A percentile compares a stretch with the other conserved stretches of the same genome.
phyloP scores from a whole-genome alignment of 2,329 filamentous ascomycete genomes.

The Chaetothyriales sp. region DNA sequence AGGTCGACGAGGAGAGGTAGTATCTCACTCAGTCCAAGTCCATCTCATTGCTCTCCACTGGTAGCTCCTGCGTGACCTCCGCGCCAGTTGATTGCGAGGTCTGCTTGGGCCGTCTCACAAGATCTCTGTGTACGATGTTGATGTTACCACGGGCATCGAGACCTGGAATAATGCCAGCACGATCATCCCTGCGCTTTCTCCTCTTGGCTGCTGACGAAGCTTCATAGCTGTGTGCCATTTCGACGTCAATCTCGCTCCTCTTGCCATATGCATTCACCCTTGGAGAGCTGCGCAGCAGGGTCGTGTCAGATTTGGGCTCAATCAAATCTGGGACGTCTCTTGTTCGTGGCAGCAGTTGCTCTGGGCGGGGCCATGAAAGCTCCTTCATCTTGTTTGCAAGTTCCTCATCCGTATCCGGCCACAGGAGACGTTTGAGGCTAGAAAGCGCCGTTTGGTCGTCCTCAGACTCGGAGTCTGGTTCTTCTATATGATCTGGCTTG shows the following conservation, averaged over 20 bases:
- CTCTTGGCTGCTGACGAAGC: constrained; percentile 2
- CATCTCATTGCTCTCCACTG: neutral
- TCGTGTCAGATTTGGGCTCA: neutral
- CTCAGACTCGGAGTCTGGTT: constrained; percentile 16
- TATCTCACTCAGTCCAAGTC: neutral
- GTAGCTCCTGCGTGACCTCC: neutral
- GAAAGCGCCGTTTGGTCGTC: constrained; percentile 7
- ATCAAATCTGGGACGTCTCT: constrained; percentile 1
- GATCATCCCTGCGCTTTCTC: constrained; percentile 1
- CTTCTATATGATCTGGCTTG: constrained; percentile 24
- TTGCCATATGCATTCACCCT: neutral
- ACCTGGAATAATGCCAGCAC: neutral
- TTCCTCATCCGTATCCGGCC: constrained; percentile 15
- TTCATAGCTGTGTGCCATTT: neutral
- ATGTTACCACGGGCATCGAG: neutral
- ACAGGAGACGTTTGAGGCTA: constrained; percentile 22
- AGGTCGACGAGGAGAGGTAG: neutral
- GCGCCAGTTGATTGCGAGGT: neutral
- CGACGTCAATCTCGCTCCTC: constrained; percentile 11
- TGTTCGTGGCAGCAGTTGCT: neutral
- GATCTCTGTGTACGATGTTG: neutral
- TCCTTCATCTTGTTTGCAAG: constrained; percentile 10
- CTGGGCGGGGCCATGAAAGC: constrained; percentile 7
- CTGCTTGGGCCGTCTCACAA: neutral
- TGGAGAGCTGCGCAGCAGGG: neutral